Evolutionary conservation across 2,329 filamentous ascomycete genomes (phyloP).

Genomic region (Aspergillus pseudoviridinutans): DNA sequence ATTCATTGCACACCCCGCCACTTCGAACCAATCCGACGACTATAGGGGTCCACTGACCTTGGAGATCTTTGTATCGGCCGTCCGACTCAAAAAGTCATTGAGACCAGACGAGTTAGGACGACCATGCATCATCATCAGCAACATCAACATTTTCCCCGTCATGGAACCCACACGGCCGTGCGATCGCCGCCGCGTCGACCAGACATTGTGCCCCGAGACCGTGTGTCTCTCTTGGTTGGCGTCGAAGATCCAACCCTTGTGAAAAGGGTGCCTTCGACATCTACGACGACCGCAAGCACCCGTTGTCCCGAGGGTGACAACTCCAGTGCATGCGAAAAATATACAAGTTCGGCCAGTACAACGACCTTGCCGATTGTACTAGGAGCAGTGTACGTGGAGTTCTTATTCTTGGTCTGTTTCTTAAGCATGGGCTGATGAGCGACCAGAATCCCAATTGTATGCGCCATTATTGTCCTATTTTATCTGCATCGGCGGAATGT

Average conservation of each 20-base stretch:
- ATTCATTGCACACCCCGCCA: neutral
- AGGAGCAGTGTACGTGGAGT: constrained; percentile 62
- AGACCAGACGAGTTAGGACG: constrained; percentile 6
- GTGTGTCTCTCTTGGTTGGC: constrained; percentile 19
- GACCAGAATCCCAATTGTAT: constrained; percentile 68
- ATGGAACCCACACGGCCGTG: constrained; percentile 22
- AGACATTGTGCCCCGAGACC: constrained; percentile 24
- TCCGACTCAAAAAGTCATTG: neutral
- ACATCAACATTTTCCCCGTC: constrained; percentile 23
- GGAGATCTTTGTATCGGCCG: neutral
- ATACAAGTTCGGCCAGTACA: constrained; percentile 49
- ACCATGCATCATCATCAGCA: constrained; percentile 20
- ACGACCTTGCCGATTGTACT: constrained; percentile 64
- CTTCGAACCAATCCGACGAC: neutral
- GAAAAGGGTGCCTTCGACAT: constrained; percentile 21
- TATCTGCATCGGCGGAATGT: constrained; percentile 76
- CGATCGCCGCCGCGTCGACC: constrained; percentile 19
- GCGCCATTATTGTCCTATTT: constrained; percentile 63
- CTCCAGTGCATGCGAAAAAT: constrained; percentile 54
- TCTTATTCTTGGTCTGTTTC: neutral
- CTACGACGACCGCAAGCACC: constrained; percentile 10
- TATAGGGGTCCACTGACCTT: neutral
- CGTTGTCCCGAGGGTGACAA: constrained; percentile 22
- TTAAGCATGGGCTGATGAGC: constrained; percentile 18
- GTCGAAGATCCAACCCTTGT: constrained; percentile 24